Evolutionary conservation across 2,329 filamentous ascomycete genomes (phyloP).

Genomic region (Myriosclerotinia scirpicola): DNA sequence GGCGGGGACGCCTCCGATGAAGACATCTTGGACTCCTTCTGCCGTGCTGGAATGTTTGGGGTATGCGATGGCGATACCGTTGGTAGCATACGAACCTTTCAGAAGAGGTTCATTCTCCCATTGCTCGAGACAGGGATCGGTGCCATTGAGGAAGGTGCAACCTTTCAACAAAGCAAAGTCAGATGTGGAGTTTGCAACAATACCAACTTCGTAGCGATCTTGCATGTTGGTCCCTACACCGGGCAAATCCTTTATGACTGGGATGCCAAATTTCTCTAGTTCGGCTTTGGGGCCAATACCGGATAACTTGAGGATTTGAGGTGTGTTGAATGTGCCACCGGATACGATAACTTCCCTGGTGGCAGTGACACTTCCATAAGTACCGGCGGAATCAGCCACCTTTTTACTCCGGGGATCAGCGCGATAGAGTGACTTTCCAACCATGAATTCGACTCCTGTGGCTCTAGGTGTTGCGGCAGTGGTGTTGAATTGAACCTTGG

Average conservation of each 20-base stretch:
- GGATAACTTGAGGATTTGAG: constrained; percentile 48
- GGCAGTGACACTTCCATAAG: constrained; percentile 28
- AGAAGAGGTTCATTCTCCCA: constrained; percentile 27
- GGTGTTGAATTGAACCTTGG: constrained; percentile 45
- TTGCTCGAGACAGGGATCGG: constrained; percentile 42
- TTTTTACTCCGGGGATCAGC: constrained; percentile 22
- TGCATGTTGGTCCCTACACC: constrained; percentile 63
- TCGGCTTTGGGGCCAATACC: constrained; percentile 46
- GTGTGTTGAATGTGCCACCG: constrained; percentile 48
- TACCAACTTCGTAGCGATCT: constrained; percentile 52
- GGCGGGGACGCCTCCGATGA: background rate
- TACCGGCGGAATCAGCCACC: background rate
- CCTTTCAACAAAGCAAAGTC: constrained; percentile 44
- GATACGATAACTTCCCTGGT: constrained; percentile 48
- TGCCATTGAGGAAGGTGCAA: constrained; percentile 41
- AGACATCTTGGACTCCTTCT: constrained; percentile 28
- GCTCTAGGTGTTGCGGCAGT: constrained; percentile 39
- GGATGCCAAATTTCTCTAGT: constrained; percentile 47
- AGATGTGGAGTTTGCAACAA: constrained; percentile 46
- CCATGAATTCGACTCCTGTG: constrained; percentile 46
- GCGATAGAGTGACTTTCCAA: constrained; percentile 41
- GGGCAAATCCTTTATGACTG: constrained; percentile 55
- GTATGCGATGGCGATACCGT: constrained; percentile 46
- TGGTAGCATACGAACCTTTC: constrained; percentile 44
- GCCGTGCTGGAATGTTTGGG: constrained; percentile 29